Evolutionary conservation across 1,139 yeast genomes (phyloP), one percentile per base, ranked within the genome.

Genomic region (Saccharomycopsis hybrid): DNA sequence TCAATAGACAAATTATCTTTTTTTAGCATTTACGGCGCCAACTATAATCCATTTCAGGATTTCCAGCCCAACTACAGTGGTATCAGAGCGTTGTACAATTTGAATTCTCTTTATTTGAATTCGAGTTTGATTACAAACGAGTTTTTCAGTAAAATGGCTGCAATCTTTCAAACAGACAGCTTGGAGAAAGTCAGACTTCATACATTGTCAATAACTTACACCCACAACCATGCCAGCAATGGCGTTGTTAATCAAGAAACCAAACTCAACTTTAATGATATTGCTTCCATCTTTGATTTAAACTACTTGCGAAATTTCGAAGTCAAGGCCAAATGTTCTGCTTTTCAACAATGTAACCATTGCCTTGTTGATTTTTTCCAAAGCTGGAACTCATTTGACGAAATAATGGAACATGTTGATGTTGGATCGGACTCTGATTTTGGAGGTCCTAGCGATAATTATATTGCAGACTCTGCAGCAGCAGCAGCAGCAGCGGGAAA

Each of bases 341-440:
- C 18, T 7, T 9, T 50, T 9, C 50, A 51, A 13, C 27, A 38
- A n/a, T 33, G 47, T 8, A 59, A 62, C 37, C 57, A 59, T 41
- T 62, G 64, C 42, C 47, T 61, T 3, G 25, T 58, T 5, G 56
- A 58, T 8, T 61, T 62, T 45, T 49, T 62, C 49, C 39, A 50
- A 11, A 55, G 59, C 9, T 62, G 65, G 65, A 13, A 43, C 7
- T 5, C 3, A 4, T 51, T 51, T 28, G 37, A 54, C 3, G 51
- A 48, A 2, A 39, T 48, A 5, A 28, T 27, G 41, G 18, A 28
- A 25, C n/a, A n/a, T n/a, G n/a, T n/a, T n/a, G n/a, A n/a, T n/a
- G n/a, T n/a, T n/a, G n/a, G n/a, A n/a, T n/a, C n/a, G n/a, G n/a
- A n/a, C n/a, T n/a, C n/a, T n/a, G n/a, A n/a, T n/a, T n/a, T n/a